Evolutionary conservation across 148 eudicot genomes (phyloP).

Genomic region (Dysphania ambrosioides): DNA sequence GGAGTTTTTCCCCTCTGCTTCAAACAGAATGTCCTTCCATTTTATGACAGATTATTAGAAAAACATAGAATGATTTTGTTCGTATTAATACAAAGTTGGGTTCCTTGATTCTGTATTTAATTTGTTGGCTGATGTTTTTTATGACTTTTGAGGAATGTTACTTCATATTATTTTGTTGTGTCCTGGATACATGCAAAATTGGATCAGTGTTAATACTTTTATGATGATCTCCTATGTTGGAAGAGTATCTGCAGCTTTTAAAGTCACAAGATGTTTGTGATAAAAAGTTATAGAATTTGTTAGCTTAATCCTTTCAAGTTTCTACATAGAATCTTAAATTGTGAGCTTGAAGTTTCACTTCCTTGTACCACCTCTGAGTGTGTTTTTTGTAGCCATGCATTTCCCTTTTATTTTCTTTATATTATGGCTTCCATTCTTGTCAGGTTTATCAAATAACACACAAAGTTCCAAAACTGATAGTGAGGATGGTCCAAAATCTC

Average conservation of each 20-base stretch:
- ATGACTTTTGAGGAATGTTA: neutral
- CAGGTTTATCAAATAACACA: constrained; percentile 58
- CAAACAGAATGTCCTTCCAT: too few relatives aligned
- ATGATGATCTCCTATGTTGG: neutral
- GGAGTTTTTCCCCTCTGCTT: too few relatives aligned
- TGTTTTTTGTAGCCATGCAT: neutral
- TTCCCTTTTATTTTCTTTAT: too few relatives aligned
- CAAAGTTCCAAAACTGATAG: constrained; percentile 36
- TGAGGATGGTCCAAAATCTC: constrained; percentile 23
- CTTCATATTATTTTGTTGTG: neutral
- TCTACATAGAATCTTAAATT: neutral
- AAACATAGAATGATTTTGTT: neutral
- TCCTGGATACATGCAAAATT: neutral
- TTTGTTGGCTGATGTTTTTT: neutral
- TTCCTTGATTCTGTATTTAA: neutral
- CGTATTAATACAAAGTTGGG: neutral
- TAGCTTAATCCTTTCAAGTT: neutral
- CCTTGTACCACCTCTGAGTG: neutral
- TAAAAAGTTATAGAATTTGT: neutral
- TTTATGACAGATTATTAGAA: neutral
- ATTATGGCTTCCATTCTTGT: constrained; percentile 8
- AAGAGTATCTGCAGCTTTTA: neutral
- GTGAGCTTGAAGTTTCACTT: too few relatives aligned
- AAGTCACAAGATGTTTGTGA: neutral
- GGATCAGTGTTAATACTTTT: neutral